phyloP scores from a whole-genome alignment of 352 stramenopile genomes.

The Phytophthora constricta region DNA sequence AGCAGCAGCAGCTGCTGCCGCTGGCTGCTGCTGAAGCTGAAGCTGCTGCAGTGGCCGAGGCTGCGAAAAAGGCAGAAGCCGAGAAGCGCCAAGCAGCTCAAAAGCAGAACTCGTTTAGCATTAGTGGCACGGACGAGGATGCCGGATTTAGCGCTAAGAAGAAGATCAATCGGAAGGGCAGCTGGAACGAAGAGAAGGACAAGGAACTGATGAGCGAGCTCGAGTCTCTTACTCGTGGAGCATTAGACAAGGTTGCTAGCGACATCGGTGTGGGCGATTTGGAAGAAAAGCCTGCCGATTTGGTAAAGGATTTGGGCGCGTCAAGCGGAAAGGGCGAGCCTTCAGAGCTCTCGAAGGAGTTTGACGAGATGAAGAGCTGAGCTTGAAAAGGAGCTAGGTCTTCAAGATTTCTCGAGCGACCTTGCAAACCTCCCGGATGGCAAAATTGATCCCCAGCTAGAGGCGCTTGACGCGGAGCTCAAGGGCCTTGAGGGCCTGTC shows the following conservation, averaged over 20 bases:
- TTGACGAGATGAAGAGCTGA: constrained; percentile 84
- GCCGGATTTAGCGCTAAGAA: constrained; percentile 33
- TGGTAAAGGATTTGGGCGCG: constrained; percentile 9
- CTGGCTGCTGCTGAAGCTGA: constrained; percentile 43
- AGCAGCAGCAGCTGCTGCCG: constrained; percentile 44
- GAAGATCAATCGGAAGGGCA: constrained; percentile 68
- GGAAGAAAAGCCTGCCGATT: constrained; percentile 52
- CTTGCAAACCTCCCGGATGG: constrained; percentile 48
- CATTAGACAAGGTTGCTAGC: constrained; percentile 53
- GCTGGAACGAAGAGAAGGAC: constrained; percentile 88
- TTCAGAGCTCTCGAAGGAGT: constrained; percentile 66
- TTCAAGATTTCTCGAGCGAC: constrained; percentile 65
- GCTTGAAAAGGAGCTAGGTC: constrained; percentile 86
- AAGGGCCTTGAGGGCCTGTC: constrained; percentile 67
- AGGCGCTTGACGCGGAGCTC: constrained; percentile 78
- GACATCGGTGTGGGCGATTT: constrained; percentile 31
- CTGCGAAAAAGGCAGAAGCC: constrained; percentile 42
- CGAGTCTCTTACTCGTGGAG: constrained; percentile 73
- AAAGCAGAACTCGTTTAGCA: constrained; percentile 76
- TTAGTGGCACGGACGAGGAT: constrained; percentile 72
- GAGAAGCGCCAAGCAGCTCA: constrained; percentile 43
- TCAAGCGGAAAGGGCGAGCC: constrained; percentile 41
- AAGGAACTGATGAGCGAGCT: constrained; percentile 88
- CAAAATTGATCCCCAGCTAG: constrained; percentile 68
- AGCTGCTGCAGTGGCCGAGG: constrained; percentile 38